A percentile compares a stretch with the other conserved stretches of the same genome.
Conservation (phyloP, 2,329 filamentous ascomycete species). For the Phyllosticta capitalensis region DNA sequence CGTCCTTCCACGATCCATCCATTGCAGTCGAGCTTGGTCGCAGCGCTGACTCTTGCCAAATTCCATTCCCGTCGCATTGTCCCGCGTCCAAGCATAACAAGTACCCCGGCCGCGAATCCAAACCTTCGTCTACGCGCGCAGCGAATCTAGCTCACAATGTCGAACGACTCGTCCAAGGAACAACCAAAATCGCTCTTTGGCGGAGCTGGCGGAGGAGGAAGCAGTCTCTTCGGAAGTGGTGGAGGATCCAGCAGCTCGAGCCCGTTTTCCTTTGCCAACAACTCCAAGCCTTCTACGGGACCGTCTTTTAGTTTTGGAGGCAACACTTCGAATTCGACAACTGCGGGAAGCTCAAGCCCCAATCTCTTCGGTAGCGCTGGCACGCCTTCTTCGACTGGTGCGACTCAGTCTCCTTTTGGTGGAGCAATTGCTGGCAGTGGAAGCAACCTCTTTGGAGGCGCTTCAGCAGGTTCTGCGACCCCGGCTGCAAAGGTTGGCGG, state of each 20-base stretch:
- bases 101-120: background rate
- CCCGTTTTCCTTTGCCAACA: background rate
- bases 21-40: background rate
- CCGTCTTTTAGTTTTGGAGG: background rate
- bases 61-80: background rate
- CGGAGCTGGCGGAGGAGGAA: constrained; percentile 14
- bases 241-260: background rate
- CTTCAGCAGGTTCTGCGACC: background rate
- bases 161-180: constrained; percentile 23
- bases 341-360: background rate
- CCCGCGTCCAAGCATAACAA: background rate
- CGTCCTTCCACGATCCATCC: background rate
- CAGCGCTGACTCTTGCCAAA: background rate
- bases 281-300: background rate
- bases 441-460: background rate
- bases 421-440: constrained; percentile 13
- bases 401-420: constrained; percentile 20
- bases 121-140: background rate
- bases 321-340: background rate
- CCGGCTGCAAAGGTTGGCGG: background rate
- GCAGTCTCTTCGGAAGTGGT: constrained; percentile 15
- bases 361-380: constrained; percentile 3
- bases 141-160: constrained; percentile 3
- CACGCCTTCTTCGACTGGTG: background rate
- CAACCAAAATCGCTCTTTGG: constrained; percentile 31